A percentile compares a stretch with the other conserved stretches of the same genome.
Conservation (phyloP, 345 rosid genomes). For the Trapa incisa region DNA sequence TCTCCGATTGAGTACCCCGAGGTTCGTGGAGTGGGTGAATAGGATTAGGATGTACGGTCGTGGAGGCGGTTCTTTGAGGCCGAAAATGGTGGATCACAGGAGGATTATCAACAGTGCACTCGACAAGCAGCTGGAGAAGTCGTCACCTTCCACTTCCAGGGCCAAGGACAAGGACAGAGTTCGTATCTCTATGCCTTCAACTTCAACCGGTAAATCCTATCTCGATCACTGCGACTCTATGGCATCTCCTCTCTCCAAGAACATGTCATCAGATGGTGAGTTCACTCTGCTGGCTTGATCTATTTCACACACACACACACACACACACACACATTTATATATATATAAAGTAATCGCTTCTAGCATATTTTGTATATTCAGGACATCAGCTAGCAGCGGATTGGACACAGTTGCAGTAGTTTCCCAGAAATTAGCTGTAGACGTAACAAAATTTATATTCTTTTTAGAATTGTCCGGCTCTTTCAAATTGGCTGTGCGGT, state of each 20-base stretch:
- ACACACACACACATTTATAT: too few species aligned
- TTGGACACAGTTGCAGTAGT: too few species aligned
- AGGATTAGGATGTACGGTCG: conserved; percentile 14
- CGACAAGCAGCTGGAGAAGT: conserved; percentile 83
- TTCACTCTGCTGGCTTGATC: neutral
- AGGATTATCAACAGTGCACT: conserved; percentile 73
- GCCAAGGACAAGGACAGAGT: conserved; percentile 51
- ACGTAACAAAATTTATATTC: too few species aligned
- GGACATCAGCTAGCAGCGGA: too few species aligned
- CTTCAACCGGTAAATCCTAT: conserved; percentile 64
- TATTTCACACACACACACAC: neutral
- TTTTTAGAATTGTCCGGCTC: too few species aligned
- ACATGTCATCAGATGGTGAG: conserved; percentile 57
- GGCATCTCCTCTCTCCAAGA: conserved; percentile 34
- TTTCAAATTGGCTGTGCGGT: too few species aligned
- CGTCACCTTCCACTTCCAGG: conserved; percentile 80
- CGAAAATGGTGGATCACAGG: conserved; percentile 83
- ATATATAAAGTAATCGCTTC: neutral
- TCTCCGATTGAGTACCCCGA: neutral
- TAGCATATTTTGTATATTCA: too few species aligned
- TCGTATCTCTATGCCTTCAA: conserved; percentile 48
- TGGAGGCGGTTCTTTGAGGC: conserved; percentile 63
- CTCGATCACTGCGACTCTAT: conserved; percentile 49
- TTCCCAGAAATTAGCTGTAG: too few species aligned
- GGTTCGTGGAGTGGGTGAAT: neutral